Evolutionary conservation across 1,284 basidiomycete species (phyloP).

Genomic region (Volvariella surrecta): DNA sequence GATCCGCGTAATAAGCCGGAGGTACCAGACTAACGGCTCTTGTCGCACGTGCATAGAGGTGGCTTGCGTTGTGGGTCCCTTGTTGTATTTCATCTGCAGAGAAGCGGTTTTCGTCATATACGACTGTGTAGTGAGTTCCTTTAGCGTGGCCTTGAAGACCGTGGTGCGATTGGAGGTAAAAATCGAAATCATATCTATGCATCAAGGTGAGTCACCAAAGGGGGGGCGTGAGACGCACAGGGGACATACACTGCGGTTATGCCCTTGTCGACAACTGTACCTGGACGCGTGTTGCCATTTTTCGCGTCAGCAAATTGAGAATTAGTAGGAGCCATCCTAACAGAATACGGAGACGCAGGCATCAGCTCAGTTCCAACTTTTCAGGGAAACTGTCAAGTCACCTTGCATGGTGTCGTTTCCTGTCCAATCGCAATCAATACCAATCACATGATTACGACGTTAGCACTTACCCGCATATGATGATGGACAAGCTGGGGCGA

Average conservation of each 20-base stretch:
- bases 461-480: constrained; percentile 52
- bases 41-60: constrained; percentile 69
- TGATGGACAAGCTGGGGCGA: constrained; percentile 55
- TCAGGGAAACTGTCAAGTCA: constrained; percentile 13
- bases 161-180: constrained; percentile 70
- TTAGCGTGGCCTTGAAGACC: constrained; percentile 60
- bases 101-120: constrained; percentile 64
- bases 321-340: constrained; percentile 47
- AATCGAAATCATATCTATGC: constrained; percentile 60
- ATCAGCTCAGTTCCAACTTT: neutral
- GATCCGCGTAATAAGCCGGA: constrained; percentile 68
- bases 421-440: constrained; percentile 6
- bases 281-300: constrained; percentile 67
- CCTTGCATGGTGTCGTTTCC: constrained; percentile 69
- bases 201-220: constrained; percentile 2
- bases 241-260: constrained; percentile 55
- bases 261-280: constrained; percentile 69
- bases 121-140: constrained; percentile 65
- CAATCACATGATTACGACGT: neutral
- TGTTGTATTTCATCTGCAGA: constrained; percentile 61
- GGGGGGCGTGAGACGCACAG: constrained; percentile 2
- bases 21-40: constrained; percentile 71
- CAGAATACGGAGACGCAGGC: constrained; percentile 7
- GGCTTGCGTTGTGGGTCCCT: constrained; percentile 54
- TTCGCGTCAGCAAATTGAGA: constrained; percentile 35